A percentile compares a stretch with the other conserved stretches of the same genome.
Conservation (phyloP, 495 filamentous ascomycete genomes). For the Cryomyces minteri region DNA sequence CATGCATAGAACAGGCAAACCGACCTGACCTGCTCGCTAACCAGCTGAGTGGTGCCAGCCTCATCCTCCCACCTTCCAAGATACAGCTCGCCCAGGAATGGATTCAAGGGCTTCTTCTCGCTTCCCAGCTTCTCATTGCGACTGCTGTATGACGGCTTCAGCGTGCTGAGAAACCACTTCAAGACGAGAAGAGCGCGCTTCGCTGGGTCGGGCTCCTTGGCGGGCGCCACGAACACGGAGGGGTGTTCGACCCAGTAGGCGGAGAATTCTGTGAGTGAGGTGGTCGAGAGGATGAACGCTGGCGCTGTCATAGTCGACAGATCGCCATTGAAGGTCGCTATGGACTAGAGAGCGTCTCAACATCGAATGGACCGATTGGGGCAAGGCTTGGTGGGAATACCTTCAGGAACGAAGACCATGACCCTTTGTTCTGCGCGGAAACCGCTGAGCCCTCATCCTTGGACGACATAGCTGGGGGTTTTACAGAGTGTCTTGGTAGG, state of each 20-base stretch:
- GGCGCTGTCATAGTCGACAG: conserved; percentile 86
- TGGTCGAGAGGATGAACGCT: conserved; percentile 85
- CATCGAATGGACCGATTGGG: neutral
- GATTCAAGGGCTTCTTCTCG: conserved; percentile 92
- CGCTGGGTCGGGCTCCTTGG: conserved; percentile 58
- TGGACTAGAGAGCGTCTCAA: conserved; percentile 31
- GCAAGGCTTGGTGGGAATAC: conserved; percentile 2
- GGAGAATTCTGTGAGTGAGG: conserved; percentile 83
- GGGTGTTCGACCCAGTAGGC: conserved; percentile 97
- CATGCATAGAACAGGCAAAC: neutral
- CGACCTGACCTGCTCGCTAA: conserved; percentile 71
- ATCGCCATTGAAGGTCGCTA: conserved; percentile 93
- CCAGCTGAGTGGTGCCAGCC: conserved; percentile 39
- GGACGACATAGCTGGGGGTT: neutral
- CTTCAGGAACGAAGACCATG: conserved; percentile 22
- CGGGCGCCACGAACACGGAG: conserved; percentile 67
- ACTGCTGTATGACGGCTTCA: conserved; percentile 87
- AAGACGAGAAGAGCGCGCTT: conserved; percentile 77
- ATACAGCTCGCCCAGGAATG: conserved; percentile 62
- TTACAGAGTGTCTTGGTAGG: too few relatives aligned
- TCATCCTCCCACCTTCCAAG: conserved; percentile 72
- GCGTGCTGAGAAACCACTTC: conserved; percentile 92
- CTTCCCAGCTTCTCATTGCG: conserved; percentile 62
- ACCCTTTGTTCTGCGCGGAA: conserved; percentile 15
- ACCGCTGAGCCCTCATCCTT: conserved; percentile 15